Conservation (phyloP, 2,329 filamentous ascomycete genomes). For the Aaosphaeria pasadenensis region DNA sequence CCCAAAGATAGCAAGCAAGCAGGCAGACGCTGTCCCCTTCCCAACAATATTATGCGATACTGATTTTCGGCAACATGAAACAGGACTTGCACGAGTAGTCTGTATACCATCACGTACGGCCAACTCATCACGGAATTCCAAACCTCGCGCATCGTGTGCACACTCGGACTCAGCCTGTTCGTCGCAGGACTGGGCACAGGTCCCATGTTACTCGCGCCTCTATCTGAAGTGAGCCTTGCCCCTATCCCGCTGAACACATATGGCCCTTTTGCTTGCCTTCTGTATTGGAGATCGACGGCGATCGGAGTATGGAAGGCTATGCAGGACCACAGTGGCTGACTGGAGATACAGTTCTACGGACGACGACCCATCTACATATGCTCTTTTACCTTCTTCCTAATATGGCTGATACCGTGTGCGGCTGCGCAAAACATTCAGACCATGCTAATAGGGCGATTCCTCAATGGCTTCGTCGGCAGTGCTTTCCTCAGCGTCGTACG, state of each 20-base stretch:
- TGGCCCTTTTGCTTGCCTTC: too few species aligned
- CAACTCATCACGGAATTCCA: conserved; percentile 75
- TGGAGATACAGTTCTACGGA: conserved; percentile 65
- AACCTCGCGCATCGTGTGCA: conserved; percentile 68
- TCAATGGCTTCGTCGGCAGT: conserved; percentile 68
- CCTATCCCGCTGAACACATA: neutral
- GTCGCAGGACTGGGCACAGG: conserved; percentile 69
- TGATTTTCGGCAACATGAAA: neutral
- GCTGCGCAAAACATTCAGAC: conserved; percentile 79
- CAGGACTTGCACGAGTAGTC: conserved; percentile 80
- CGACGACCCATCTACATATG: conserved; percentile 75
- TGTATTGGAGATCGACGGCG: too few species aligned
- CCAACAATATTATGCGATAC: neutral
- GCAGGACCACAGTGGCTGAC: conserved; percentile 1
- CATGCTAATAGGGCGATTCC: conserved; percentile 73
- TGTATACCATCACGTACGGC: conserved; percentile 79
- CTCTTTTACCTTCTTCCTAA: conserved; percentile 70
- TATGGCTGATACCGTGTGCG: conserved; percentile 80
- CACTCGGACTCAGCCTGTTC: conserved; percentile 77
- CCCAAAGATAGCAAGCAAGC: too few species aligned
- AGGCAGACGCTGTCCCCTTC: too few species aligned
- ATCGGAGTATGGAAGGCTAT: neutral
- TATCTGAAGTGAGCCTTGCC: conserved; percentile 43
- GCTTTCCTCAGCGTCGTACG: conserved; percentile 57
- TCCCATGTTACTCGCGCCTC: conserved; percentile 55